These are phyloP conservation scores for Theileria annulata DNA, from an alignment of 169 alveolate species.

Conservation along the genomic window DNA sequence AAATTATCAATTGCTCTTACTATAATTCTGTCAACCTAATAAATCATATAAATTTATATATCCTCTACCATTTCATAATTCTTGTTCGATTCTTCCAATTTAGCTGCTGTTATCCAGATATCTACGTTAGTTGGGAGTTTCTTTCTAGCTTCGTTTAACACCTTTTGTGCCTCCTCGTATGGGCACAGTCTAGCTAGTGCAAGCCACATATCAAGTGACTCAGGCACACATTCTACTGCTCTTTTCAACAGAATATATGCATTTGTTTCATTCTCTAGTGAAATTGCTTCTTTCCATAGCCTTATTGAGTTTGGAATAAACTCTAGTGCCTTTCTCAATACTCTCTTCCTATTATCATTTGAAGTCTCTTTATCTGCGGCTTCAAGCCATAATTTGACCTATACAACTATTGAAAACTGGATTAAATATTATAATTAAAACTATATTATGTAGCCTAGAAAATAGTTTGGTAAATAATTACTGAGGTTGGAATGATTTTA, in stretches of 20 bases:
- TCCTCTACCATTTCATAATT: slow-evolving; percentile 68
- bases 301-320: slow-evolving; percentile 94
- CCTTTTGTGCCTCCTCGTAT: slow-evolving; percentile 95
- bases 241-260: slow-evolving; percentile 92
- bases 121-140: slow-evolving; percentile 93
- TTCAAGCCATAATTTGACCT: slow-evolving; percentile 93
- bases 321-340: slow-evolving; percentile 93
- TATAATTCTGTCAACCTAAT: slow-evolving; percentile 79
- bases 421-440: background rate
- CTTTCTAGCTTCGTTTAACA: slow-evolving; percentile 96
- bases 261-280: slow-evolving; percentile 90
- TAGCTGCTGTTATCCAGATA: slow-evolving; percentile 96
- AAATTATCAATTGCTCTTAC: slow-evolving; percentile 85
- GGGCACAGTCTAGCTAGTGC: slow-evolving; percentile 95
- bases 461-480: slow-evolving; percentile 8
- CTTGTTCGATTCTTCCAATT: slow-evolving; percentile 93
- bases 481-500: slow-evolving; percentile 82
- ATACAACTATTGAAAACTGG: background rate
- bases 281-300: slow-evolving; percentile 97
- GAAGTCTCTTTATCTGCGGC: slow-evolving; percentile 92
- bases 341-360: slow-evolving; percentile 82
- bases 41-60: background rate
- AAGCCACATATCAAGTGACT: slow-evolving; percentile 96
- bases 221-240: slow-evolving; percentile 99
- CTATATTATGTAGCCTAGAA: background rate